phyloP scores from a whole-genome alignment of 768 basidiomycete genomes.

The Phallus indusiatus region DNA sequence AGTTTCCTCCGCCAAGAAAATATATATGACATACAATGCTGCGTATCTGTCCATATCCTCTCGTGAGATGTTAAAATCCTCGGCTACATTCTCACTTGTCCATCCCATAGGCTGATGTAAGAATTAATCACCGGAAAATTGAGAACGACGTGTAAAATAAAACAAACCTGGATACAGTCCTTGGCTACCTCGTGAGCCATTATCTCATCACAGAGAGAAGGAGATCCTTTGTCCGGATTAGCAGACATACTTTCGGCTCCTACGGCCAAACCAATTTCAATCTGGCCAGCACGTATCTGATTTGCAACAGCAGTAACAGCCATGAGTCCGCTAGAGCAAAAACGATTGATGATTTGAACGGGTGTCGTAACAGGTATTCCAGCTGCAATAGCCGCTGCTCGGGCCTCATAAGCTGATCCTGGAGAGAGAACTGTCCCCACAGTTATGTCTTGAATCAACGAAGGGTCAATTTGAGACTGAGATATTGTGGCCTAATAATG shows the following conservation, averaged over 20 bases:
- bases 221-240: conserved; percentile 15
- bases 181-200: conserved; percentile 16
- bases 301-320: conserved; percentile 70
- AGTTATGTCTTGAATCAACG: conserved; percentile 64
- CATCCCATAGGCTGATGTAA: conserved; percentile 68
- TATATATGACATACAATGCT: conserved; percentile 27
- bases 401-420: conserved; percentile 53
- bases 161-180: conserved; percentile 15
- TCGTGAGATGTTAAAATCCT: conserved; percentile 60
- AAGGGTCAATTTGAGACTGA: conserved; percentile 51
- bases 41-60: conserved; percentile 71
- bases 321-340: conserved; percentile 84
- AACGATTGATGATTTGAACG: conserved; percentile 65
- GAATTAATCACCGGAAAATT: not conserved
- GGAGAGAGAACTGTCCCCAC: conserved; percentile 69
- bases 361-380: conserved; percentile 75
- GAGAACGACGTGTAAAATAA: not conserved
- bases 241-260: conserved; percentile 15
- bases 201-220: conserved; percentile 16
- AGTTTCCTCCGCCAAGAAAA: not conserved
- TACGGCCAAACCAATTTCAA: conserved; percentile 54
- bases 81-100: conserved; percentile 82
- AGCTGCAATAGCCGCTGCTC: conserved; percentile 67
- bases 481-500: conserved; percentile 37
- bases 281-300: conserved; percentile 67